Base-by-base conservation (phyloP, 108 stramenopile genomes). In the Schizochytrium sp. region DNA sequence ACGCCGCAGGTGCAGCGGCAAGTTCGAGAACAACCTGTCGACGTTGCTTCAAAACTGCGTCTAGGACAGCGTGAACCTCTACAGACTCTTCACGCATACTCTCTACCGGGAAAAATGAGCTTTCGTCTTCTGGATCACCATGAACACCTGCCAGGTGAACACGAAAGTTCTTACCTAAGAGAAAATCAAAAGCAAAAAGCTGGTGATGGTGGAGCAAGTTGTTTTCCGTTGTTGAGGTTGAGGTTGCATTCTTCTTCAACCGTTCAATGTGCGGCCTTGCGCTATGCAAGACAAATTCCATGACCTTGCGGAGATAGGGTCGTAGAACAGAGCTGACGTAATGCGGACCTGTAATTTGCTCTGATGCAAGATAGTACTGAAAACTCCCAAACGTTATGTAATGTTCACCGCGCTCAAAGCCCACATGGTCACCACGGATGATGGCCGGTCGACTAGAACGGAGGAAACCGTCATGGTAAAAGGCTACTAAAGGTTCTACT, bases 331-430 rank as follows among this genome's bases (percentile, higher is more conserved):
- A 83, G 53, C 76, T 83, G 28, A 83, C 76, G 76, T 83, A 83
- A n/a, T 83, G 76, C 46, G 76, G 76, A 13, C 76, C 53, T 5
- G 76, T 83, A 28, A 83, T 17, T 53, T 83, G 76, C 53, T 83
- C 50, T 17, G 76, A 83, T n/a, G 76, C 76, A 8, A 83, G 76
- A n/a, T 83, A 40, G 55, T 83, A 83, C 76, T 83, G 76, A 83
- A 83, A 83, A 2, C 2, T 83, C 8, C 8, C 76, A 55, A 83
- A 83, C 8, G 76, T 83, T n/a, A 83, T 55, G 76, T n/a, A 10
- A 28, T 83, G 76, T n/a, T 83, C 76, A 15, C 15, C 76, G 46
- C 46, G 76, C 5, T 5, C 13, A 55, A 83, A 83, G 50, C 76
- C 76, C 28, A 55, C 46, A 40, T 40, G 76, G n/a, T 83, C 76